Base-by-base conservation (phyloP, 139 green algal species). In the Tetradesmus obliquus region DNA sequence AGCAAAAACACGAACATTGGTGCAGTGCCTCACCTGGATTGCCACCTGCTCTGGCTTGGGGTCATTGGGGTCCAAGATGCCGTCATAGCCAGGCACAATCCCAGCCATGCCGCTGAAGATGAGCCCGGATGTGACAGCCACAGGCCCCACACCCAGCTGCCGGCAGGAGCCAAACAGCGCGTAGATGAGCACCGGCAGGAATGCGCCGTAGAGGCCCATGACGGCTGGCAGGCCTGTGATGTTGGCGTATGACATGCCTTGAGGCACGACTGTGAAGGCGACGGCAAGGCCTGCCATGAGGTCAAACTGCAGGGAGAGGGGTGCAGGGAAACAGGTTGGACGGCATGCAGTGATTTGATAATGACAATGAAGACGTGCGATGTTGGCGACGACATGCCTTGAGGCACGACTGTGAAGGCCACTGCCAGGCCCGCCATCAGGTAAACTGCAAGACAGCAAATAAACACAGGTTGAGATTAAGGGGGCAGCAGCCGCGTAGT, bases 141-240 rank as follows among this genome's bases (percentile, higher is more conserved):
- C 93, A 5, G 93, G 93, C 15, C 93, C 93, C 5, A 95, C 93
- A 5, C 91, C 93, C 54, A 95, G 87, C 62, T 95, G 93, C 9
- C 93, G 93, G 7, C 94, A 97, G 85, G 87, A 95, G 20, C 97
- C 88, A 88, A 91, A 88, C 45, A 97, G 86, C 0, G 95, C 88
- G 93, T 99, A 99, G 7, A 95, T 93, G 4, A 99, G 69, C 54
- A 95, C 93, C 22, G 97, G 97, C 20, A 97, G 91, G 93, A 98
- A 99, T 0, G 96, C 96, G 45, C 96, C 95, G 89, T 99, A 99
- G 55, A 99, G 95, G 53, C 97, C 97, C 85, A 96, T 98, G 19
- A 96, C 95, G 3, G 94, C 80, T 3, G 96, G 96, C 87, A 97
- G 88, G 84, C 95, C 96, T 0, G 96, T 95, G 58, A 97, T 90